Evolutionary conservation across 495 filamentous ascomycete species (phyloP).

Genomic region (Aspergillus taichungensis): DNA sequence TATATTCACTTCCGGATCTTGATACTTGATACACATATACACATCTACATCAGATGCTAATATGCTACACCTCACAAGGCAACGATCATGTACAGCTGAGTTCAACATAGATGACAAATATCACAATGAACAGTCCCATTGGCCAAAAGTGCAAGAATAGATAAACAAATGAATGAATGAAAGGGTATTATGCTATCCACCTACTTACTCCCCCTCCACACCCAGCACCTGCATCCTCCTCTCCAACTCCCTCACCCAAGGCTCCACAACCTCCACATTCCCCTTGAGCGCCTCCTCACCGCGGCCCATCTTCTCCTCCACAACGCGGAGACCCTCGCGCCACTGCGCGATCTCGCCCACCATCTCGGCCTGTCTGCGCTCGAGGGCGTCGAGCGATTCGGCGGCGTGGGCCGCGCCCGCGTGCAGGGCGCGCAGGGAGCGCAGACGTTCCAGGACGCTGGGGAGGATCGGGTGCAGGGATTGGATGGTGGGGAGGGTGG

Average conservation of each 20-base stretch:
- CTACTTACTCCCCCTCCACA: constrained; percentile 9
- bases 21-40: too few relatives aligned
- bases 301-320: constrained; percentile 63
- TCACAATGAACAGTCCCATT: too few relatives aligned
- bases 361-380: constrained; percentile 76
- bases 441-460: constrained; percentile 72
- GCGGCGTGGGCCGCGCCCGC: constrained; percentile 78
- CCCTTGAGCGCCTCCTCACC: constrained; percentile 59
- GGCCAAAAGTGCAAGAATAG: background rate
- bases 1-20: too few relatives aligned
- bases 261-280: constrained; percentile 74
- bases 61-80: too few relatives aligned
- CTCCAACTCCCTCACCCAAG: constrained; percentile 86
- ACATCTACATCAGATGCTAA: too few relatives aligned
- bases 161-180: constrained; percentile 1
- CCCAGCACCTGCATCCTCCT: constrained; percentile 53
- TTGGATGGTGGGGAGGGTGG: constrained; percentile 82
- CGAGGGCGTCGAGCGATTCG: constrained; percentile 66
- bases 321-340: constrained; percentile 69
- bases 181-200: constrained; percentile 1
- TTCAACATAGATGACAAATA: too few relatives aligned
- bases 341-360: constrained; percentile 74
- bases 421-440: constrained; percentile 77
- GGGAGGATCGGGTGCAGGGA: constrained; percentile 77
- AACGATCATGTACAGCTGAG: too few relatives aligned